Conservation (phyloP, 169 alveolate species). For the Plasmodium billcollinsi region DNA sequence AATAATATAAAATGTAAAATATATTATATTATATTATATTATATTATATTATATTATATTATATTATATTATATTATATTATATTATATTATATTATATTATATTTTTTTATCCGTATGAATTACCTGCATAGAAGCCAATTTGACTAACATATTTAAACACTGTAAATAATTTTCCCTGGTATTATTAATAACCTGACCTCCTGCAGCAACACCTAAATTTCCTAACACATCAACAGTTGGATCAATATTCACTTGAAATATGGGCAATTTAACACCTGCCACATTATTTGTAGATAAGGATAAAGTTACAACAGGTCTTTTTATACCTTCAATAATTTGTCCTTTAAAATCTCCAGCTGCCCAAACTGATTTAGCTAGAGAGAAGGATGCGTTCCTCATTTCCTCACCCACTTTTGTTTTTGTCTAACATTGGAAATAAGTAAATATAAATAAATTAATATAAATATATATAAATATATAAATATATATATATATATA, state of each 20-base stretch:
- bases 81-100: not conserved
- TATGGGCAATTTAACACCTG: conserved; percentile 96
- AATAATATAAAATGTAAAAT: too few species aligned
- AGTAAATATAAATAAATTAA: not conserved
- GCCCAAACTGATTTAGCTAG: conserved; percentile 96
- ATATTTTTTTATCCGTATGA: conserved; percentile 5
- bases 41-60: too few species aligned
- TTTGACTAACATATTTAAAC: conserved; percentile 89
- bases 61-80: too few species aligned
- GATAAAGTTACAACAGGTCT: conserved; percentile 93
- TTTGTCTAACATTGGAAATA: conserved; percentile 79
- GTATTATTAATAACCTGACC: conserved; percentile 90
- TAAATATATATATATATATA: not conserved
- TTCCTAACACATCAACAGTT: conserved; percentile 88
- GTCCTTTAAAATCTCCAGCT: conserved; percentile 94
- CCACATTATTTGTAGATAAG: conserved; percentile 94
- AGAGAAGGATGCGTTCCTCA: conserved; percentile 92
- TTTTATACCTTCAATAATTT: conserved; percentile 93
- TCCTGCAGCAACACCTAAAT: conserved; percentile 89
- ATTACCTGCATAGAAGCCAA: conserved; percentile 95
- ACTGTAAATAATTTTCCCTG: conserved; percentile 85
- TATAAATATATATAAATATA: not conserved
- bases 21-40: too few species aligned
- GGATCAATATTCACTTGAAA: conserved; percentile 92
- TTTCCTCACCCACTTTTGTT: conserved; percentile 91